phyloP scores from a whole-genome alignment of 2,329 filamentous ascomycete species.

The Colletotrichum eleusines region DNA sequence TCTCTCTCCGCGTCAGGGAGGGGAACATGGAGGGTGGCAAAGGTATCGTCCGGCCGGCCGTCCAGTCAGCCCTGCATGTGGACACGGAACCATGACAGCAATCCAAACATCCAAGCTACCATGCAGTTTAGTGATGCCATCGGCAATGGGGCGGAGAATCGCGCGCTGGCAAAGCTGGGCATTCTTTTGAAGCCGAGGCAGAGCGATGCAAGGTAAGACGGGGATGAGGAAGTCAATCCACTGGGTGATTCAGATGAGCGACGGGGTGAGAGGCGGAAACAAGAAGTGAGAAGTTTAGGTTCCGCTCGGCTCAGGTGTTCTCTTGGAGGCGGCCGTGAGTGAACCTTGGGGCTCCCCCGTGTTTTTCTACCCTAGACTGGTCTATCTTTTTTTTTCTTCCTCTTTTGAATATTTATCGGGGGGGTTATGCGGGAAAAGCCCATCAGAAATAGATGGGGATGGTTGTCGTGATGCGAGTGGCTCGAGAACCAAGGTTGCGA shows the following conservation, averaged over 20 bases:
- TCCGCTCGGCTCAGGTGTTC: slow-evolving; percentile 5
- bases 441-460: neutral
- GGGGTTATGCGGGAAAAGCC: neutral
- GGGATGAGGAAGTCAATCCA: neutral
- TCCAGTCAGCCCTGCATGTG: neutral
- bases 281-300: neutral
- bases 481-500: neutral
- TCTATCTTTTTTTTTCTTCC: neutral
- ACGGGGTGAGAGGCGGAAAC: neutral
- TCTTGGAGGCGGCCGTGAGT: neutral
- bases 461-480: neutral
- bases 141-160: neutral
- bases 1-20: neutral
- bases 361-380: neutral
- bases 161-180: neutral
- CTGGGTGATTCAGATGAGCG: neutral
- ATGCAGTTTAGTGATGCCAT: neutral
- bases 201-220: neutral
- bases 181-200: neutral
- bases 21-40: neutral
- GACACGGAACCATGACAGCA: neutral
- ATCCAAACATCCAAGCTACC: no score
- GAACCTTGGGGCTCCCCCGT: neutral
- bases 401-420: neutral
- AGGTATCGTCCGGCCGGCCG: neutral